phyloP scores from a whole-genome alignment of 495 filamentous ascomycete species.

The Aspergillus homomorphus region DNA sequence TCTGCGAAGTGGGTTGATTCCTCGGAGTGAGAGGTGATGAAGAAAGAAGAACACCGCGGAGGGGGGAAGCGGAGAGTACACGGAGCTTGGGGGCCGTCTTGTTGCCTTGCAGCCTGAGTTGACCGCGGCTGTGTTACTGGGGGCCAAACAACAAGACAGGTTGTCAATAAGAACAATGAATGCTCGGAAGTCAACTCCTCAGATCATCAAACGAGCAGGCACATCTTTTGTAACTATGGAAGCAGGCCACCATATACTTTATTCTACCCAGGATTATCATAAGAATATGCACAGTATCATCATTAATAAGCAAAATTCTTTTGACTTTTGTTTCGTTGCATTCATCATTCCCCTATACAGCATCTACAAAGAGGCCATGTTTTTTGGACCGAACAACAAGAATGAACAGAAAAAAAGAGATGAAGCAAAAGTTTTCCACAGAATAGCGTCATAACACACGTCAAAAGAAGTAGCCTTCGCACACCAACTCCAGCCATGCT shows the following conservation, averaged over 20 bases:
- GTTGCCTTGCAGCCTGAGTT: conserved; percentile 1
- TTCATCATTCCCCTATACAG: conserved; percentile 27
- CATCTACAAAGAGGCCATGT: conserved; percentile 36
- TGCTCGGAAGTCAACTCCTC: too few species aligned
- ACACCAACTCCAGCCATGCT: conserved; percentile 20
- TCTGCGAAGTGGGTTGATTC: conserved; percentile 28
- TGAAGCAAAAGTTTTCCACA: conserved; percentile 26
- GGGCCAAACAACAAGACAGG: not conserved
- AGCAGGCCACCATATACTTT: too few species aligned
- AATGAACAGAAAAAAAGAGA: conserved; percentile 26
- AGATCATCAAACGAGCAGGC: too few species aligned
- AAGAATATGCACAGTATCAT: not conserved
- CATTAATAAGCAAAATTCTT: not conserved
- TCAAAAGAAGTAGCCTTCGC: conserved; percentile 30
- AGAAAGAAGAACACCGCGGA: conserved; percentile 3
- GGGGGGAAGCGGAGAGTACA: not conserved
- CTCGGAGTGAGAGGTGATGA: conserved; percentile 4
- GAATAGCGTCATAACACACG: conserved; percentile 40
- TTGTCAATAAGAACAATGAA: not conserved
- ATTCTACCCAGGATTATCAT: too few species aligned
- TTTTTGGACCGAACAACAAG: conserved; percentile 21
- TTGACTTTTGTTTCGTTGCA: conserved; percentile 20
- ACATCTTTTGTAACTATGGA: too few species aligned
- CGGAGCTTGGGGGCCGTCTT: not conserved
- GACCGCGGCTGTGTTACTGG: not conserved